A percentile compares a stretch with the other conserved stretches of the same genome.
Conservation (phyloP, 768 basidiomycete genomes). For the Leucocoprinus leucothites region DNA sequence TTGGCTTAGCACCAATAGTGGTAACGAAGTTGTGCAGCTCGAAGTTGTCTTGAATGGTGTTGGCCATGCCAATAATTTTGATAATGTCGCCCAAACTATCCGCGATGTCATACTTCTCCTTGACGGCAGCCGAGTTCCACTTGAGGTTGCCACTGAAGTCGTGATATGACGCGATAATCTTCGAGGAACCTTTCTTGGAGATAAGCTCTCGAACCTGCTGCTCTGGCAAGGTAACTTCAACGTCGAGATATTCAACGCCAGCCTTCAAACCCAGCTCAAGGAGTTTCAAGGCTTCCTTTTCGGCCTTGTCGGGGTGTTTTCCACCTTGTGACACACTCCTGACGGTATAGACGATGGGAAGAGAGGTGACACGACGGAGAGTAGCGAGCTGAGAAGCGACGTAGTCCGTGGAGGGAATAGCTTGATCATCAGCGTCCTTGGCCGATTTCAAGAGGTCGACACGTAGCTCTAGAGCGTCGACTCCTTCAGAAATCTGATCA, state of each 20-base stretch:
- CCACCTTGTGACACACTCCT: slow-evolving; percentile 89
- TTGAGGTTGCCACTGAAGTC: slow-evolving; percentile 85
- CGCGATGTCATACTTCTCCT: slow-evolving; percentile 68
- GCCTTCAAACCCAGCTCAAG: slow-evolving; percentile 75
- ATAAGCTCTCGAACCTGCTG: slow-evolving; percentile 57
- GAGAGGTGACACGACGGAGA: slow-evolving; percentile 67
- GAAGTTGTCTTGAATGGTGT: slow-evolving; percentile 73
- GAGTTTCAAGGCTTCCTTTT: slow-evolving; percentile 70
- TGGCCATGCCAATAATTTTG: slow-evolving; percentile 90
- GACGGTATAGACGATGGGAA: slow-evolving; percentile 93
- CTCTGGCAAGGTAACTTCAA: slow-evolving; percentile 78
- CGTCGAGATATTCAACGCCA: slow-evolving; percentile 90
- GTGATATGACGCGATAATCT: slow-evolving; percentile 92
- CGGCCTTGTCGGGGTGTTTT: slow-evolving; percentile 77
- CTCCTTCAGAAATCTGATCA: slow-evolving; percentile 74
- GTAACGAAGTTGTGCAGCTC: slow-evolving; percentile 69
- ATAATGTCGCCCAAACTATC: slow-evolving; percentile 77
- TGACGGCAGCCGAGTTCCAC: slow-evolving; percentile 70
- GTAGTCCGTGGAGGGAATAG: slow-evolving; percentile 66
- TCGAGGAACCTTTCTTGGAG: slow-evolving; percentile 63
- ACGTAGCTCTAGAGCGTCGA: slow-evolving; percentile 91
- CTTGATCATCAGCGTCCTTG: slow-evolving; percentile 41
- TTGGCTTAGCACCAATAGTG: slow-evolving; percentile 35
- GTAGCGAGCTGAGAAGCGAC: slow-evolving; percentile 79
- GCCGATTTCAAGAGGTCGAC: slow-evolving; percentile 78